phyloP scores from a whole-genome alignment of 768 basidiomycete species.

The Tulasnella sp. region DNA sequence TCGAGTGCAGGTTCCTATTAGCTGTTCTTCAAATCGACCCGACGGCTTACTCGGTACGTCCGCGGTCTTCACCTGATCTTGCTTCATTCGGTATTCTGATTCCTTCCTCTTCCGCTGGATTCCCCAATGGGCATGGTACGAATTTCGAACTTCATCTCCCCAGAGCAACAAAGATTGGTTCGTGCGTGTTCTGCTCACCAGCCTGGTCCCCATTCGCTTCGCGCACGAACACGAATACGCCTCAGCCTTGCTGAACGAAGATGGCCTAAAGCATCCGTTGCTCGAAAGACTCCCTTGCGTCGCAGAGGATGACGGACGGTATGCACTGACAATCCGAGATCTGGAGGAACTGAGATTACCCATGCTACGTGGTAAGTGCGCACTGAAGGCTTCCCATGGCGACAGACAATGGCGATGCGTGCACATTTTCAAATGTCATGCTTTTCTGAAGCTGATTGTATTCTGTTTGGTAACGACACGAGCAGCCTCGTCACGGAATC shows the following conservation, averaged over 20 bases:
- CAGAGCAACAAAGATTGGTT: constrained; percentile 20
- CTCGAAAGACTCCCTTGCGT: constrained; percentile 31
- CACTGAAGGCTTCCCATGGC: constrained; percentile 24
- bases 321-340: constrained; percentile 33
- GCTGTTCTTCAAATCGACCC: constrained; percentile 58
- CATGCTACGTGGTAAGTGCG: constrained; percentile 43
- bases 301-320: constrained; percentile 19
- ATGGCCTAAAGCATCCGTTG: constrained; percentile 49
- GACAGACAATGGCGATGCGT: neutral
- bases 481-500: constrained; percentile 16
- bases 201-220: constrained; percentile 47
- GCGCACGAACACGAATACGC: constrained; percentile 60
- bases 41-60: constrained; percentile 54
- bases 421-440: neutral
- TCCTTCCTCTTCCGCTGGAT: neutral
- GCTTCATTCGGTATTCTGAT: neutral
- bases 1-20: constrained; percentile 61
- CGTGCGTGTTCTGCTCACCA: constrained; percentile 47
- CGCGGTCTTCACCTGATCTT: constrained; percentile 8
- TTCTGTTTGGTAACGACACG: neutral
- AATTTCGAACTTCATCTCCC: neutral
- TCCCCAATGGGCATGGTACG: neutral
- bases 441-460: constrained; percentile 7
- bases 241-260: constrained; percentile 55
- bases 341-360: constrained; percentile 40